Conservation (phyloP, 768 basidiomycete species). For the Serendipita vermifera region DNA sequence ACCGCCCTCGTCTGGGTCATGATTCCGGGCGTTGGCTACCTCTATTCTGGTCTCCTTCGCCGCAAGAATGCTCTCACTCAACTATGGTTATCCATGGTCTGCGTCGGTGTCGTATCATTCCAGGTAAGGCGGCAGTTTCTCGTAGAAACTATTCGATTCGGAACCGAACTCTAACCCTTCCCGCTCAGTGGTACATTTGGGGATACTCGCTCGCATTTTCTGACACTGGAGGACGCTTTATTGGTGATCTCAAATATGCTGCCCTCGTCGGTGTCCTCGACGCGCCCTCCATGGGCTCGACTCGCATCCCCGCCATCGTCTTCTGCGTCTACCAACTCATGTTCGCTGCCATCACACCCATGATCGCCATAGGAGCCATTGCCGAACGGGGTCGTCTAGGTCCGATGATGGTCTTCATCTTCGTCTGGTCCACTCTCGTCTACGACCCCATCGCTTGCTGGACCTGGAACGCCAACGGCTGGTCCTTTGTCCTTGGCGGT, state of each 20-base stretch:
- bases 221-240: constrained; percentile 56
- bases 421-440: constrained; percentile 76
- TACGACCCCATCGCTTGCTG: constrained; percentile 94
- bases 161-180: not conserved
- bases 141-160: constrained; percentile 6
- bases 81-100: constrained; percentile 70
- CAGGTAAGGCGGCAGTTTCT: constrained; percentile 20
- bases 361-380: constrained; percentile 83
- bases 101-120: constrained; percentile 68
- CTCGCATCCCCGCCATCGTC: constrained; percentile 55
- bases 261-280: constrained; percentile 66
- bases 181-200: constrained; percentile 92
- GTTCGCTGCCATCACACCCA: constrained; percentile 86
- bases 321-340: constrained; percentile 82
- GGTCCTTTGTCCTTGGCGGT: constrained; percentile 67
- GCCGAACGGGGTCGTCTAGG: constrained; percentile 81
- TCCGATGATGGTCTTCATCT: constrained; percentile 80
- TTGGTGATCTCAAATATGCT: constrained; percentile 79
- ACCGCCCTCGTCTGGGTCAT: constrained; percentile 78
- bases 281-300: constrained; percentile 58
- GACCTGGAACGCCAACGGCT: constrained; percentile 80
- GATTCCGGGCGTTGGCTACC: constrained; percentile 76
- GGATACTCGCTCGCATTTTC: constrained; percentile 88
- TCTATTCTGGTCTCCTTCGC: constrained; percentile 82
- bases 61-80: constrained; percentile 89